Evolutionary conservation across 225 moss, liverwort and hornwort genomes (phyloP), one percentile per base, ranked within the genome.

Genomic region (Marchantia polymorpha): DNA sequence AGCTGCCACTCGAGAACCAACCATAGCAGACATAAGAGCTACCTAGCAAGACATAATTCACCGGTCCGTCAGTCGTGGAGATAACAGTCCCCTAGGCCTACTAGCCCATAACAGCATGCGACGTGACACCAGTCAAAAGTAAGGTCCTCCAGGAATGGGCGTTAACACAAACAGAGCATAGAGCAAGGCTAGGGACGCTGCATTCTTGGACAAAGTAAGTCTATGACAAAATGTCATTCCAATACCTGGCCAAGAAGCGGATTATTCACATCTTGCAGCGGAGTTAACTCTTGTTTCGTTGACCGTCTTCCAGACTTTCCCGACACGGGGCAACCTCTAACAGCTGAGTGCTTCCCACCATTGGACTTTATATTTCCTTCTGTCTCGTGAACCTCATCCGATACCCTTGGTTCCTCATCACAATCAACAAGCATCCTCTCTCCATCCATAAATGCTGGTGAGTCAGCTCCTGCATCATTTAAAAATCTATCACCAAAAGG

Each of bases 211-310:
- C 23, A 49, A 65, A 27, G 27, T 65, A 16, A 29, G 27, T 27
- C 27, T 51, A 27, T 16, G 0, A 29, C 17, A 15, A 2, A 52
- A 72, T 16, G 69, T 61, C 68, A 52, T 27, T 83, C 46, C n/a
- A 79, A 81, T 84, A 96, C 96, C 88, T 96, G 96, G 68, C 90
- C 82, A 79, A 96, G 91, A 29, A 96, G 86, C 15, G 96, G 96
- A 86, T 92, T 92, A 84, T 88, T 94, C 19, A 85, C 83, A 82
- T 94, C 96, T 48, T 88, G 89, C 68, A 94, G 92, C 39, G 92
- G 94, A 81, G 90, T 83, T 72, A 88, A 83, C n/a, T 77, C 85
- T 68, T 80, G 85, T 51, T 68, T 81, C 27, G 27, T 79, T 54
- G 76, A 74, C 47, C 69, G 79, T 69, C 76, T 77, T 23, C 75